These are phyloP conservation scores for Anthracocystis panici-leucophaei DNA, from an alignment of 1,284 basidiomycete species.

Conservation along the genomic window DNA sequence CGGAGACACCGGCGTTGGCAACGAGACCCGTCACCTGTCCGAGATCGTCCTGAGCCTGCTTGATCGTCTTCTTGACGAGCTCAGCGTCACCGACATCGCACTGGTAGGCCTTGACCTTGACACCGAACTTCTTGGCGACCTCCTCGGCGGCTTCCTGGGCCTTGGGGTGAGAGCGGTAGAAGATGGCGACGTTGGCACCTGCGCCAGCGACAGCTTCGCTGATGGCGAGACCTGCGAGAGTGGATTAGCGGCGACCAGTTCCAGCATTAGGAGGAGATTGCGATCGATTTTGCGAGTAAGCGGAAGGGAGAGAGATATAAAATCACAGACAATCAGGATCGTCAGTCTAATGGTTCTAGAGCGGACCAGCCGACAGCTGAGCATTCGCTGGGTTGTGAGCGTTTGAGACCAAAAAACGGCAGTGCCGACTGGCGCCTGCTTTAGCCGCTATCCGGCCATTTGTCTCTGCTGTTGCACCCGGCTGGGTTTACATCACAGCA, in stretches of 20 bases:
- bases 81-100: constrained; percentile 68
- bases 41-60: constrained; percentile 64
- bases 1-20: constrained; percentile 68
- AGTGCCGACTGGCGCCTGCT: background rate
- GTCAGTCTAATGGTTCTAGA: constrained; percentile 3
- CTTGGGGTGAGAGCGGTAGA: constrained; percentile 68
- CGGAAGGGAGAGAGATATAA: background rate
- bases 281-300: too few species aligned
- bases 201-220: constrained; percentile 65
- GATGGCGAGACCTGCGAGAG: constrained; percentile 64
- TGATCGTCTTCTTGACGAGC: constrained; percentile 64
- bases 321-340: background rate
- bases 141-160: constrained; percentile 64
- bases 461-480: background rate
- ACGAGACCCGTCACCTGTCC: constrained; percentile 66
- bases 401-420: background rate
- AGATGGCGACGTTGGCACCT: constrained; percentile 68
- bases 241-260: background rate
- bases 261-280: too few species aligned
- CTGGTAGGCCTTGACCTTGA: constrained; percentile 69
- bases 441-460: background rate
- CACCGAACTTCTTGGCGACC: constrained; percentile 66
- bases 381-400: background rate
- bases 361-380: background rate
- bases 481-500: background rate